Evolutionary conservation across 1,284 basidiomycete species (phyloP), one percentile per base, ranked within the genome.

Genomic region (Paramarasmius palmivorus): DNA sequence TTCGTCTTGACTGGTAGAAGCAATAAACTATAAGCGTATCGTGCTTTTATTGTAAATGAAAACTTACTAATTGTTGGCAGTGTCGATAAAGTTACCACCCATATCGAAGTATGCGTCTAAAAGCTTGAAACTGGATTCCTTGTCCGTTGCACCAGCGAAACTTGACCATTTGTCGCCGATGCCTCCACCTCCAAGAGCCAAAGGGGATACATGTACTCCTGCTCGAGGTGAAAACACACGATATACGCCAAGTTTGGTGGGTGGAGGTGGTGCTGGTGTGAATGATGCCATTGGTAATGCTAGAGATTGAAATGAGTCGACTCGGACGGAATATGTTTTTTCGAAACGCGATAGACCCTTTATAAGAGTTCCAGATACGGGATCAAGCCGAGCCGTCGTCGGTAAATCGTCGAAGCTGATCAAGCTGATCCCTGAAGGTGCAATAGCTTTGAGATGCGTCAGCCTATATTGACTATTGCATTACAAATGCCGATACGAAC

Each of bases 51-150:
- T 8, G 23, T n/a, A 15, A 22, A 44, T 23, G 19, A 25, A 10
- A n/a, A 63, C 75, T 36, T 57, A 74, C 79, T 81, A 80, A 54
- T 62, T 67, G 52, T 76, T 81, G 12, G 82, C 71, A 0, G 41
- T 83, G 54, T 84, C 81, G 55, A 83, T 79, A 52, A 82, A 81
- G 59, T 82, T 83, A 14, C 81, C 78, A n/a, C 73, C 76, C 3
- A 67, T 70, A 36, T 78, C 71, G 38, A 66, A 78, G 55, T 67
- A 82, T 0, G 78, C 72, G 49, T 83, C 74, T 2, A 83, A 69
- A 0, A 82, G 69, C 66, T 75, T 68, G 65, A 80, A 77, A 19
- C 72, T 73, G 0, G 66, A 54, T n/a, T 76, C 65, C 59, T 29
- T 77, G 60, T 72, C 56, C 75, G 81, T 82, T 3, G 61, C 56